Conservation (phyloP, 2,329 filamentous ascomycete genomes). For the Fusarium oligoseptatum region DNA sequence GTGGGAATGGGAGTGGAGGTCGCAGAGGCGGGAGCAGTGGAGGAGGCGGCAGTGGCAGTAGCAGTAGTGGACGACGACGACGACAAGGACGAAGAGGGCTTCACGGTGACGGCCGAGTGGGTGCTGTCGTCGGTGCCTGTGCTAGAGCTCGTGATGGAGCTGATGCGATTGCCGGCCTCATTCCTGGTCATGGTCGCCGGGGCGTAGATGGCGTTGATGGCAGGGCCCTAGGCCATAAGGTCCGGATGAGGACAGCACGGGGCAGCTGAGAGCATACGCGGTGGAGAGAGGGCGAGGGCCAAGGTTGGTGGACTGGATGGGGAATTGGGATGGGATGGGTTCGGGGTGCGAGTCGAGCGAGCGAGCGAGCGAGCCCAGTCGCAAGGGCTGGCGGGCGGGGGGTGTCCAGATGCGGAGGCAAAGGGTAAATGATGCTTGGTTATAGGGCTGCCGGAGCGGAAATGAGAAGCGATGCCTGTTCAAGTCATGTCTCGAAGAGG, state of each 20-base stretch:
- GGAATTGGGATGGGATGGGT: conserved; percentile 12
- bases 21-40: conserved; percentile 42
- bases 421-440: conserved; percentile 5
- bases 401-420: conserved; percentile 19
- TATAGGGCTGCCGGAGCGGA: conserved; percentile 10
- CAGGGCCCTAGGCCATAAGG: conserved; percentile 50
- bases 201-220: conserved; percentile 49
- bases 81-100: conserved; percentile 54
- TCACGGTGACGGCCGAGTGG: conserved; percentile 75
- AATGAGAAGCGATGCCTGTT: conserved; percentile 39
- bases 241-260: conserved; percentile 39
- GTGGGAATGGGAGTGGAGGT: conserved; percentile 53
- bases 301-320: not conserved
- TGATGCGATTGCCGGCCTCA: conserved; percentile 73
- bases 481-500: conserved; percentile 50
- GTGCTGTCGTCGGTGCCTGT: conserved; percentile 76
- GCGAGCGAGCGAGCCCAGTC: not conserved
- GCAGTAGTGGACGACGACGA: conserved; percentile 52
- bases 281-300: conserved; percentile 19
- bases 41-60: conserved; percentile 47
- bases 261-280: conserved; percentile 39
- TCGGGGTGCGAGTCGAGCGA: conserved; percentile 21
- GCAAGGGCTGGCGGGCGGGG: conserved; percentile 23
- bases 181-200: conserved; percentile 75
- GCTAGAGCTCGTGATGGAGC: conserved; percentile 59